These are phyloP conservation scores for Lupinus albus DNA, from an alignment of 306 rosid genomes.

Conservation along the genomic window DNA sequence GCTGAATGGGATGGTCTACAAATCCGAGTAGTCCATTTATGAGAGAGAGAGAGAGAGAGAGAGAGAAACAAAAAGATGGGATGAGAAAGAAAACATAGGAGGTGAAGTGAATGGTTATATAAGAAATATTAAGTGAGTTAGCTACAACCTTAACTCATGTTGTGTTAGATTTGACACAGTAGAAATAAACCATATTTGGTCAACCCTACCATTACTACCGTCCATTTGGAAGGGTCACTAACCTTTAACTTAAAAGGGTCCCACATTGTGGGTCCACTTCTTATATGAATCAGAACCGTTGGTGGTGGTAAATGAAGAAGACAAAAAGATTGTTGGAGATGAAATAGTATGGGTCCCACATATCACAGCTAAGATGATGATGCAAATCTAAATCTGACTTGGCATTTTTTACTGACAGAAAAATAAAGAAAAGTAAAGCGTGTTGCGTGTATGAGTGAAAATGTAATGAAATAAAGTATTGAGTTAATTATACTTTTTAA, in stretches of 20 bases:
- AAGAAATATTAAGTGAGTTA: slow-evolving; percentile 39
- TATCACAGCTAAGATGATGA: slow-evolving; percentile 15
- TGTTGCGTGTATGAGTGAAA: too few species aligned
- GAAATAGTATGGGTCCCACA: slow-evolving; percentile 32
- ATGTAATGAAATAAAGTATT: too few species aligned
- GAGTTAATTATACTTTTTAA: too few species aligned
- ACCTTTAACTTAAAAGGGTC: slow-evolving; percentile 14
- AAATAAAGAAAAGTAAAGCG: background rate
- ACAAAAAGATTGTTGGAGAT: slow-evolving; percentile 1
- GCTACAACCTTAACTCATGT: slow-evolving; percentile 18
- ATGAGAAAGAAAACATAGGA: slow-evolving; percentile 41
- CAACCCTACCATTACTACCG: slow-evolving; percentile 53
- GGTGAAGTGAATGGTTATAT: slow-evolving; percentile 42
- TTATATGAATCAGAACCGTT: slow-evolving; percentile 46
- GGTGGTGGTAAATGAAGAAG: slow-evolving; percentile 24
- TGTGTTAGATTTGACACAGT: background rate
- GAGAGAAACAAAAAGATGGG: background rate
- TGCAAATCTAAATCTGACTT: slow-evolving; percentile 40
- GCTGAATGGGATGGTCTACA: slow-evolving; percentile 36
- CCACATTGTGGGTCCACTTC: slow-evolving; percentile 37
- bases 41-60: background rate
- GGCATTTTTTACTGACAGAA: slow-evolving; percentile 9
- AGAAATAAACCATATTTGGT: slow-evolving; percentile 36
- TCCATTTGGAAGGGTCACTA: slow-evolving; percentile 41
- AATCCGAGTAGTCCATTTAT: slow-evolving; percentile 39